phyloP scores from a whole-genome alignment of 345 rosid species.

The Eucalyptus cloeziana region DNA sequence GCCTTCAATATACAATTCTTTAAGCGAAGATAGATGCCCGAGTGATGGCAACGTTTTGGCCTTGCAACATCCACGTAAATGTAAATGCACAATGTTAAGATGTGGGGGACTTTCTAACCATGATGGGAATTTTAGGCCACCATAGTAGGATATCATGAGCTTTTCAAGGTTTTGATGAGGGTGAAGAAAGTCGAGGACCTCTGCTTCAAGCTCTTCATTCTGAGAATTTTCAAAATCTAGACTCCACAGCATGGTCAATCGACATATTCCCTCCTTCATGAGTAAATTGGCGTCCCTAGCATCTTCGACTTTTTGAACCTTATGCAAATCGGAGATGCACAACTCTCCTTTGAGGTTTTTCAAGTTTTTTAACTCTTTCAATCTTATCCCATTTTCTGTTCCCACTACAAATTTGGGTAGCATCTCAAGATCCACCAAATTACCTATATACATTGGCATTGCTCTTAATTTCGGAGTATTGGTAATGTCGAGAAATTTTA shows the following conservation, averaged over 20 bases:
- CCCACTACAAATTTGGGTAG: not conserved
- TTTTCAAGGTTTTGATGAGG: not conserved
- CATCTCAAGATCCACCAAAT: not conserved
- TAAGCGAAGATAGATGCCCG: not conserved
- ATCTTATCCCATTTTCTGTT: accelerated
- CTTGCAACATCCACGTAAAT: not conserved
- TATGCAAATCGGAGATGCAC: not conserved
- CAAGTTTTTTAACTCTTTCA: not conserved
- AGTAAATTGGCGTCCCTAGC: accelerated
- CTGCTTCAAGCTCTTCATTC: not conserved
- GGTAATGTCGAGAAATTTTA: not conserved
- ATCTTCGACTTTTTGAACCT: not conserved
- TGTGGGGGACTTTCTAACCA: not conserved
- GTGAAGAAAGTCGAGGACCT: accelerated
- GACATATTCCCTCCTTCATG: not conserved
- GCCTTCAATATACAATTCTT: not conserved
- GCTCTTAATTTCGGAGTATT: not conserved
- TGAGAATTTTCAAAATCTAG: accelerated
- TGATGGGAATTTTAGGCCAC: not conserved
- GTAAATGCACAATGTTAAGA: accelerated
- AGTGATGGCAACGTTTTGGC: not conserved
- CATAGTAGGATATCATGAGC: accelerated
- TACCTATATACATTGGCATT: not conserved
- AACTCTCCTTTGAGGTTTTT: not conserved
- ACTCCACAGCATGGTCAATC: accelerated